A percentile compares a stretch with the other conserved stretches of the same genome.
These are phyloP conservation scores for Yamadazyma membranifaciens DNA, from an alignment of 1,139 yeast species.

Conservation along the genomic window DNA sequence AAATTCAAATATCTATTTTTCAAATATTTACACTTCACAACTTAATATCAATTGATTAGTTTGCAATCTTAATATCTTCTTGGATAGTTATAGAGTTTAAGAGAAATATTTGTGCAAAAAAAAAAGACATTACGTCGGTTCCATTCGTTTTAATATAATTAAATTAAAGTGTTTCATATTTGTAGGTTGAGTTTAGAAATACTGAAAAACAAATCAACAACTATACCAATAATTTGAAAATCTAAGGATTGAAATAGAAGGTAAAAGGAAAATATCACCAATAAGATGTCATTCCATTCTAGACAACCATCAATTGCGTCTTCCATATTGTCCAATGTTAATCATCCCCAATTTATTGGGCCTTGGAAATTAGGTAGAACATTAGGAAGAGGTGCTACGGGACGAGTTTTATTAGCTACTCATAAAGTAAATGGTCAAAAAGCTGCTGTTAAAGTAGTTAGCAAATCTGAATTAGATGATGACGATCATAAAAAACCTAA, in stretches of 20 bases:
- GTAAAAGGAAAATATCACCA: neutral
- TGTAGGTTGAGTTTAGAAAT: neutral
- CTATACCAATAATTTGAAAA: too few relatives aligned
- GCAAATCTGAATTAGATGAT: constrained; percentile 55
- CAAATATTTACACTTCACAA: neutral
- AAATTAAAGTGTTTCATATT: neutral
- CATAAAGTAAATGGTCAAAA: constrained; percentile 66
- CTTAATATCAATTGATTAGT: too few relatives aligned
- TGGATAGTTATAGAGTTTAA: too few relatives aligned
- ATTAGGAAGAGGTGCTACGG: constrained; percentile 80
- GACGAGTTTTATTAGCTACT: constrained; percentile 72
- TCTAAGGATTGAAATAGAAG: too few relatives aligned
- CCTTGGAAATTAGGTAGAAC: constrained; percentile 83
- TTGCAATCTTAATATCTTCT: too few relatives aligned
- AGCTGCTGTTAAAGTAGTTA: constrained; percentile 81
- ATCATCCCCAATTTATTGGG: constrained; percentile 55
- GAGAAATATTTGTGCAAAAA: too few relatives aligned
- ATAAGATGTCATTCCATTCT: constrained; percentile 34
- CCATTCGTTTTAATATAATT: too few relatives aligned
- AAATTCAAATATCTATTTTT: constrained; percentile 8
- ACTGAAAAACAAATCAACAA: too few relatives aligned
- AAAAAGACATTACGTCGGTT: too few relatives aligned
- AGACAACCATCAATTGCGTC: constrained; percentile 42
- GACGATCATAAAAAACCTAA: constrained; percentile 28
- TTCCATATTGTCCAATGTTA: constrained; percentile 28